A percentile compares a stretch with the other conserved stretches of the same genome.
Conservation (phyloP, 2,329 filamentous ascomycete genomes). For the Cladophialophora psammophila region DNA sequence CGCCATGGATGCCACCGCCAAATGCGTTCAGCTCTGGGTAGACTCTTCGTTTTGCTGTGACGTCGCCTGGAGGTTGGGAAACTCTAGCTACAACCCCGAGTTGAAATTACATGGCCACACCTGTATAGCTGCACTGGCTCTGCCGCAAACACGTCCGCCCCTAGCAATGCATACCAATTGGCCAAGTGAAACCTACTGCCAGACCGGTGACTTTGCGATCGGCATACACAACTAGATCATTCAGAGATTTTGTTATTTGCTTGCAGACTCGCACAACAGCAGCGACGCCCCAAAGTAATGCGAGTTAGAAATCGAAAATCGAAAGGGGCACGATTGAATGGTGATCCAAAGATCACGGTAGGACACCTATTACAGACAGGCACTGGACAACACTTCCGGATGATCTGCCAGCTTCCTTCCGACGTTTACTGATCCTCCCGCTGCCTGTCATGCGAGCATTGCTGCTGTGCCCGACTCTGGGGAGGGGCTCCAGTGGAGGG, state of each 20-base stretch:
- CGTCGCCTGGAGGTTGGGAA: not conserved
- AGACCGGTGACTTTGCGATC: not conserved
- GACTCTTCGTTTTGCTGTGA: not conserved
- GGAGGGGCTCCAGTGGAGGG: not conserved
- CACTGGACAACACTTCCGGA: not conserved
- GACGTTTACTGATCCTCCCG: constrained; percentile 23
- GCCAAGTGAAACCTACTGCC: not conserved
- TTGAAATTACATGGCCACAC: not conserved
- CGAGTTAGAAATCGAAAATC: not conserved
- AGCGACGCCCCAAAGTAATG: not conserved
- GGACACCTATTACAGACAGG: not conserved
- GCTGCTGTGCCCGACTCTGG: not conserved
- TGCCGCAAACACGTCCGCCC: not conserved
- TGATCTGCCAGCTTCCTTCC: constrained; percentile 9
- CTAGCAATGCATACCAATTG: too few relatives aligned
- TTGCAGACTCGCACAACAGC: too few relatives aligned
- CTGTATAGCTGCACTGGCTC: not conserved
- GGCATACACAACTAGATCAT: not conserved
- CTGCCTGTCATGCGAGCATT: not conserved
- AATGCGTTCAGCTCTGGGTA: constrained; percentile 8
- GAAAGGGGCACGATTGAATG: not conserved
- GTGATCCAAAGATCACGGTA: not conserved
- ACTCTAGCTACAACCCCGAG: not conserved
- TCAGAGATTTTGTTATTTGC: too few relatives aligned
- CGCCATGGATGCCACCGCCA: not conserved